Evolutionary conservation across 2,329 filamentous ascomycete species (phyloP).

Genomic region (Phaeoacremonium minimum): DNA sequence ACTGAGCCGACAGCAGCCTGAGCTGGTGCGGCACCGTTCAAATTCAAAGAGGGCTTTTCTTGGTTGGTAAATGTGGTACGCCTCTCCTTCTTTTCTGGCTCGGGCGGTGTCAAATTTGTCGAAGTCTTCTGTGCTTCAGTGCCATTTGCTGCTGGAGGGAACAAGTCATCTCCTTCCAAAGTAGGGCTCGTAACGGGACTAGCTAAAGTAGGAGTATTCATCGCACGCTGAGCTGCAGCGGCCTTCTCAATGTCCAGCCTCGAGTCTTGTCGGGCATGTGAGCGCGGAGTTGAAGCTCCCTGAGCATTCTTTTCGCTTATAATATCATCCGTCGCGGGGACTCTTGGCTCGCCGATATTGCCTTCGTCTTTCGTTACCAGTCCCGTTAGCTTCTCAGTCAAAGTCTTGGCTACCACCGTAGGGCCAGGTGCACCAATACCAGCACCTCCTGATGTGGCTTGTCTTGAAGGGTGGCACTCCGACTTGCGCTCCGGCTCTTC

Average conservation of each 20-base stretch:
- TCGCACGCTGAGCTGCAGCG: constrained; percentile 18
- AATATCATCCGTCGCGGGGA: constrained; percentile 1
- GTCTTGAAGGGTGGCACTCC: constrained; percentile 17
- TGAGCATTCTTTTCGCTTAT: constrained; percentile 4
- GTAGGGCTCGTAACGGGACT: constrained; percentile 5
- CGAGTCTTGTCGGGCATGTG: constrained; percentile 11
- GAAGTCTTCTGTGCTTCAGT: constrained; percentile 14
- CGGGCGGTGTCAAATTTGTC: constrained; percentile 20
- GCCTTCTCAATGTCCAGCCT: constrained; percentile 21
- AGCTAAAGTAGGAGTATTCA: constrained; percentile 11
- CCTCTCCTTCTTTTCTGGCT: constrained; percentile 28
- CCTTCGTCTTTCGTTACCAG: constrained; percentile 8
- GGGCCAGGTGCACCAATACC: constrained; percentile 39
- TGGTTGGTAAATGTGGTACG: constrained; percentile 53
- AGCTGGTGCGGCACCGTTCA: constrained; percentile 12
- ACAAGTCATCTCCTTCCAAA: constrained; percentile 4
- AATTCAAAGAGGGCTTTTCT: constrained; percentile 36
- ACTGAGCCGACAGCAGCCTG: constrained; percentile 41
- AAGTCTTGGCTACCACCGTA: constrained; percentile 28
- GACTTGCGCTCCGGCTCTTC: constrained; percentile 46
- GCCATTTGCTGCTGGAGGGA: constrained; percentile 10
- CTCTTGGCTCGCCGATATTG: constrained; percentile 16
- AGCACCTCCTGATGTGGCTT: constrained; percentile 25
- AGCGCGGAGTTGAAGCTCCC: constrained; percentile 2
- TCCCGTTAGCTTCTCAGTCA: constrained; percentile 26